Base-by-base conservation (phyloP, 108 stramenopile genomes). In the Fragilariopsis cylindrus region DNA sequence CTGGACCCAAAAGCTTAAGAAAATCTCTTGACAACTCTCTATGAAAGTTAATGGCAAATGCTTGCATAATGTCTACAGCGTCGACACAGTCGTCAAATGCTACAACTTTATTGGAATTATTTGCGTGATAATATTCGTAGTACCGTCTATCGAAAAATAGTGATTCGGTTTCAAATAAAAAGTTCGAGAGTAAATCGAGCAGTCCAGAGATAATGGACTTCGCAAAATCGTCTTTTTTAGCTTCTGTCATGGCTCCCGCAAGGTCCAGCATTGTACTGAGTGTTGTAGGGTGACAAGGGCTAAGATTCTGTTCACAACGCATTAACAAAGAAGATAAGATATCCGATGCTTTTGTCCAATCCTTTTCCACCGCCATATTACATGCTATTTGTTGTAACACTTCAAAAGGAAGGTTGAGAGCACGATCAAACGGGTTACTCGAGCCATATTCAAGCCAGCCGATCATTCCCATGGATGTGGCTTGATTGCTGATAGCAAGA, bases 361-460 rank as follows among this genome's bases (percentile, higher is more conserved):
- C 70, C 8, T 71, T 72, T 6, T 60, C 57, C 12, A 49, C 52
- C 5, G 79, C 81, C 57, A 74, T 74, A 21, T 69, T 69, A 57
- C 52, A 69, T 45, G 81, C 60, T 39, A 82, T 46, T 45, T 70
- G 60, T 9, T 66, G 57, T 56, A 82, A 21, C 7, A 82, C 69
- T 56, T 81, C 81, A 55, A 79, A 58, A 16, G 78, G 75, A 41
- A 75, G 57, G 19, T 71, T 69, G 7, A 70, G 55, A 9, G 58
- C 65, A 46, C 84, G 53, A 39, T 84, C 80, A 65, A 84, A 53
- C 13, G 54, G 16, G 58, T 72, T 77, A 57, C 80, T 84, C 6
- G 60, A 49, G 8, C 79, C 83, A 55, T 81, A 81, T 54, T 78
- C 83, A 11, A 84, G 71, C 83, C 83, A 84, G 6, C 83, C 83